phyloP scores from a whole-genome alignment of 208 protist genomes.

The Entamoeba moshkovskii region DNA sequence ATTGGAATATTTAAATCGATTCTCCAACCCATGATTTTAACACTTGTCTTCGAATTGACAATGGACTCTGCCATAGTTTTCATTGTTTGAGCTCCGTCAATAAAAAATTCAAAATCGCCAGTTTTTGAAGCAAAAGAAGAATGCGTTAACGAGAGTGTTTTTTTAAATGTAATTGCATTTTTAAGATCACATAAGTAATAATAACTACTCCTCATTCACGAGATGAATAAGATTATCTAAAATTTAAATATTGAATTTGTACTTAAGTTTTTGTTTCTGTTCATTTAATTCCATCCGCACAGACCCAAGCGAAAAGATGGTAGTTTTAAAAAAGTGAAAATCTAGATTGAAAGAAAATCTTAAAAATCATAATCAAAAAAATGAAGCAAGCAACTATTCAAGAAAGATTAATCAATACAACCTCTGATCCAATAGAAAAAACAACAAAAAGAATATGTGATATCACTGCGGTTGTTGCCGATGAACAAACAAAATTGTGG shows the following conservation, averaged over 20 bases:
- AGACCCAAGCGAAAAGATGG: too few relatives aligned
- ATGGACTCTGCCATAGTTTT: not conserved
- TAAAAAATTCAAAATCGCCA: not conserved
- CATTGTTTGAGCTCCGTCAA: not conserved
- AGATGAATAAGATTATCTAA: too few relatives aligned
- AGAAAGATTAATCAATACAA: not conserved
- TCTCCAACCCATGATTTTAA: not conserved
- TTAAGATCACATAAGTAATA: not conserved
- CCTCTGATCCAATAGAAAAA: not conserved
- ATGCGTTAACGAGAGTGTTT: not conserved
- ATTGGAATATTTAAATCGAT: not conserved
- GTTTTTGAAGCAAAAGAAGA: not conserved
- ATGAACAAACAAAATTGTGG: not conserved
- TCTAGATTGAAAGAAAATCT: too few relatives aligned
- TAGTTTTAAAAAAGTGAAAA: too few relatives aligned
- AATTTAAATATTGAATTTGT: too few relatives aligned
- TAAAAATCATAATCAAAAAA: too few relatives aligned
- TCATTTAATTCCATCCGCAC: too few relatives aligned
- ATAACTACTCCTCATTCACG: not conserved
- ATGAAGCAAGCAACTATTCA: not conserved
- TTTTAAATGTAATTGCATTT: not conserved
- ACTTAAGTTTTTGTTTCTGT: too few relatives aligned
- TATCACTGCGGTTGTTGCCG: not conserved
- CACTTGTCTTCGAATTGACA: not conserved
- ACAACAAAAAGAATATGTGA: not conserved